Percentiles rank a stretch among this genome's conserved stretches.
Conservation (phyloP, 352 stramenopile species). For the Aphanomyces invadans region DNA sequence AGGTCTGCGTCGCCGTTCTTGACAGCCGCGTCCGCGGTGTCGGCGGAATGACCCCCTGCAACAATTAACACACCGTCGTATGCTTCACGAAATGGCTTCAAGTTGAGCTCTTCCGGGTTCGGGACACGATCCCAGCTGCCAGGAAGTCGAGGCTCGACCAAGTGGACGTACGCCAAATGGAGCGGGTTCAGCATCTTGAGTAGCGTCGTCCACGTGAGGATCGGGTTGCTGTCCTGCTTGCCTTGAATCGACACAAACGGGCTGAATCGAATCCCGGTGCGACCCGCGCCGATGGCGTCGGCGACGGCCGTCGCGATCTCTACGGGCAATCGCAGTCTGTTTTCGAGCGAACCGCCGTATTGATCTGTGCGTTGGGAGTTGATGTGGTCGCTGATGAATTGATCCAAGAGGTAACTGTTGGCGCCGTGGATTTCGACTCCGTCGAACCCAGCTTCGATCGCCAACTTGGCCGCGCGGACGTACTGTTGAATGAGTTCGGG, state of each 20-base stretch:
- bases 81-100: conserved; percentile 39
- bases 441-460: conserved; percentile 80
- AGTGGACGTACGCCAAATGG: conserved; percentile 48
- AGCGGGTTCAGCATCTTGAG: conserved; percentile 41
- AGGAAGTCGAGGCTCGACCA: conserved; percentile 48
- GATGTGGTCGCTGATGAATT: conserved; percentile 32
- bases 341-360: conserved; percentile 76
- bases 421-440: conserved; percentile 75
- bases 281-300: conserved; percentile 27
- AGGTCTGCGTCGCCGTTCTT: conserved; percentile 43
- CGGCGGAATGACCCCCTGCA: conserved; percentile 44
- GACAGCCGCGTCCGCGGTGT: conserved; percentile 42
- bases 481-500: conserved; percentile 64
- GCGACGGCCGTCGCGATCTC: conserved; percentile 51
- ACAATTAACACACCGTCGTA: conserved; percentile 60
- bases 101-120: conserved; percentile 20
- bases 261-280: conserved; percentile 30
- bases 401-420: conserved; percentile 86
- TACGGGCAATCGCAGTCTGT: conserved; percentile 52
- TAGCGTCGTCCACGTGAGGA: conserved; percentile 33
- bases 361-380: conserved; percentile 68
- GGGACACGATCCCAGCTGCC: conserved; percentile 29
- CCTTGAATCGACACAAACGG: conserved; percentile 29
- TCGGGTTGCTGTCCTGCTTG: conserved; percentile 32
- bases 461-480: conserved; percentile 41